These are phyloP conservation scores for Colletotrichum endophyticum DNA, from an alignment of 2,329 filamentous ascomycete species.

Conservation along the genomic window DNA sequence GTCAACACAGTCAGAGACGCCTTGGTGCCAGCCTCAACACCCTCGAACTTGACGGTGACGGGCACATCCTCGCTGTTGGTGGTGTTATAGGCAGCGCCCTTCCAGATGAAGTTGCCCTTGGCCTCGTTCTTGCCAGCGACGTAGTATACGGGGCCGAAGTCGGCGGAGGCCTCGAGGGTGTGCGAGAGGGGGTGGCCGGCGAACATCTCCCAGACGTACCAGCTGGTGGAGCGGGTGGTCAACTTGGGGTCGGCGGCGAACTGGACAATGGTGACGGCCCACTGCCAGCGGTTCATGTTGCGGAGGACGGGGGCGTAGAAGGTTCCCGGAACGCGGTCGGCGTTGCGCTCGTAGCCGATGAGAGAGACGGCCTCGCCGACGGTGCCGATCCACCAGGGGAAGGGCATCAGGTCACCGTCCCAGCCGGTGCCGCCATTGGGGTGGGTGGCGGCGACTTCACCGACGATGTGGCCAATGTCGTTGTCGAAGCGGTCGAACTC, in stretches of 20 bases:
- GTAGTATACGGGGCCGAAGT: slow-evolving; percentile 53
- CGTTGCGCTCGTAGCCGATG: slow-evolving; percentile 69
- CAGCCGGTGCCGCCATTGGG: slow-evolving; percentile 57
- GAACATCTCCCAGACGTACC: slow-evolving; percentile 55
- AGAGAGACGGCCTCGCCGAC: slow-evolving; percentile 71
- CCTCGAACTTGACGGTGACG: slow-evolving; percentile 50
- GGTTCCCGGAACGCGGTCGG: slow-evolving; percentile 60
- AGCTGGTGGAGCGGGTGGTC: slow-evolving; percentile 55
- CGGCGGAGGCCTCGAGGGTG: slow-evolving; percentile 47
- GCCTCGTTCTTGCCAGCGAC: slow-evolving; percentile 51
- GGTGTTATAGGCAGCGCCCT: slow-evolving; percentile 58
- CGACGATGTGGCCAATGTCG: slow-evolving; percentile 40
- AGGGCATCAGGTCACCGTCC: slow-evolving; percentile 47
- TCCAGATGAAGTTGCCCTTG: slow-evolving; percentile 49
- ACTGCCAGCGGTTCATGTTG: slow-evolving; percentile 55
- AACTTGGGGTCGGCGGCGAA: slow-evolving; percentile 51
- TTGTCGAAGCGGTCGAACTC: slow-evolving; percentile 61
- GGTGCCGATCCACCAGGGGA: slow-evolving; percentile 63
- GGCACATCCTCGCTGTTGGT: slow-evolving; percentile 48
- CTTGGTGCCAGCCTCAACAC: slow-evolving; percentile 39
- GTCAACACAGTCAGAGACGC: slow-evolving; percentile 51
- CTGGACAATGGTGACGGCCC: slow-evolving; percentile 56
- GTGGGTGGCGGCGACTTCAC: slow-evolving; percentile 58
- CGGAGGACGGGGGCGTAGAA: slow-evolving; percentile 56
- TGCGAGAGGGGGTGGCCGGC: slow-evolving; percentile 48